Evolutionary conservation across 257 asterid species (phyloP).

Genomic region (Solanum appendiculatum): DNA sequence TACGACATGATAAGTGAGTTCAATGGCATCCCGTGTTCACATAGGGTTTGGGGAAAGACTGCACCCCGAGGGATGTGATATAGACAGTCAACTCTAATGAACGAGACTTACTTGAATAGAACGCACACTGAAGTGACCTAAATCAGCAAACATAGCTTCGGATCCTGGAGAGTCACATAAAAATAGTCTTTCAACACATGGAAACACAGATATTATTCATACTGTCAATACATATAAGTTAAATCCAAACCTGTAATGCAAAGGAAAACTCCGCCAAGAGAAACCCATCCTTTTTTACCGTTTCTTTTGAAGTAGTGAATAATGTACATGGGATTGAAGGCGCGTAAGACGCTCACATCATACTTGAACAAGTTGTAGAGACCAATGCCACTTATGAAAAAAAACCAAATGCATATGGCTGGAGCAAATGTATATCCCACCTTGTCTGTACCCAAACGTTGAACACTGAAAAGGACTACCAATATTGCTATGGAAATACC

Average conservation of each 20-base stretch:
- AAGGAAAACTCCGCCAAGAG: constrained; percentile 57
- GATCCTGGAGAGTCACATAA: constrained; percentile 25
- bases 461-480: constrained; percentile 30
- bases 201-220: neutral
- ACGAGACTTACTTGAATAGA: constrained; percentile 44
- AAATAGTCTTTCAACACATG: neutral
- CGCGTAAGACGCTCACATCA: constrained; percentile 31
- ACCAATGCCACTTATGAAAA: constrained; percentile 32
- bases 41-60: neutral
- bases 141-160: constrained; percentile 86
- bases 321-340: constrained; percentile 43
- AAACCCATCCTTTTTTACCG: constrained; percentile 41
- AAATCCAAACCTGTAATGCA: constrained; percentile 30
- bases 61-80: neutral
- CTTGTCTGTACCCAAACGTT: constrained; percentile 56
- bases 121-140: constrained; percentile 58
- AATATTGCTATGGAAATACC: constrained; percentile 42
- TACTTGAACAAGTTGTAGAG: constrained; percentile 44
- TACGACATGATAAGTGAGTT: neutral
- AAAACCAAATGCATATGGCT: constrained; percentile 38
- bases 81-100: neutral
- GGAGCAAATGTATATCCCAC: constrained; percentile 66
- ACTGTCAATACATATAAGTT: neutral
- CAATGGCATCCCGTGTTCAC: no score
- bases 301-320: constrained; percentile 34